These are phyloP conservation scores for Penicillium sp. DNA, from an alignment of 2,329 filamentous ascomycete genomes.

Conservation along the genomic window DNA sequence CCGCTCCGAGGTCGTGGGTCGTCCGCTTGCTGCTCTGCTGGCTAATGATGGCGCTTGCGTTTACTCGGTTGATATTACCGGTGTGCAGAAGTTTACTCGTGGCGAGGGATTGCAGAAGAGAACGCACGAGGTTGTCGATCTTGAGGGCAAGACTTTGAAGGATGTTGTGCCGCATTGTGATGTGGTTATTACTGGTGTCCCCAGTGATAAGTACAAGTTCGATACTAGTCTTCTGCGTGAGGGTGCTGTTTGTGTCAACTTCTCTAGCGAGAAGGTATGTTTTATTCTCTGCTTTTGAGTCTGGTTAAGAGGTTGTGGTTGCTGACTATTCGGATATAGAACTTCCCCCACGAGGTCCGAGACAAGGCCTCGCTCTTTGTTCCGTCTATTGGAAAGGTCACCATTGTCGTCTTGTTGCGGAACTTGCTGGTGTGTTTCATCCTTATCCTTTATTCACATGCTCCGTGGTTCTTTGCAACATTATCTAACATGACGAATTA, in stretches of 20 bases:
- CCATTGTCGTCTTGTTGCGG: constrained; percentile 83
- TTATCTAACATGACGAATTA: constrained; percentile 13
- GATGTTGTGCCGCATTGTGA: constrained; percentile 84
- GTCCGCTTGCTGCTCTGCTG: constrained; percentile 84
- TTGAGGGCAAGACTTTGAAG: constrained; percentile 73
- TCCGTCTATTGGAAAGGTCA: constrained; percentile 95
- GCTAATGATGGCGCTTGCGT: constrained; percentile 96
- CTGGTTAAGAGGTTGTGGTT: neutral
- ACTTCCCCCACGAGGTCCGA: constrained; percentile 87
- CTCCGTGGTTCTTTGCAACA: neutral
- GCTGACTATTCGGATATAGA: constrained; percentile 45
- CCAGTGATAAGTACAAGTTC: constrained; percentile 84
- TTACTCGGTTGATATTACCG: constrained; percentile 89
- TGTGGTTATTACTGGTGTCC: constrained; percentile 91
- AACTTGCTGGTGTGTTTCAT: constrained; percentile 72
- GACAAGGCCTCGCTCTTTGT: constrained; percentile 97
- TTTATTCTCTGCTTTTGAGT: neutral
- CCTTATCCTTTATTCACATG: neutral
- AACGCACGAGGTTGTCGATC: constrained; percentile 82
- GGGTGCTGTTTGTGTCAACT: constrained; percentile 97
- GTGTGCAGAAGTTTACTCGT: constrained; percentile 87
- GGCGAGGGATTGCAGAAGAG: constrained; percentile 81
- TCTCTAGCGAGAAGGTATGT: constrained; percentile 77
- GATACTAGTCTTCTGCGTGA: constrained; percentile 78
- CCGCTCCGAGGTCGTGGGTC: constrained; percentile 89